These are phyloP conservation scores for Tetrapisispora taiwanensis DNA, from an alignment of 805 yeast species.

Conservation along the genomic window DNA sequence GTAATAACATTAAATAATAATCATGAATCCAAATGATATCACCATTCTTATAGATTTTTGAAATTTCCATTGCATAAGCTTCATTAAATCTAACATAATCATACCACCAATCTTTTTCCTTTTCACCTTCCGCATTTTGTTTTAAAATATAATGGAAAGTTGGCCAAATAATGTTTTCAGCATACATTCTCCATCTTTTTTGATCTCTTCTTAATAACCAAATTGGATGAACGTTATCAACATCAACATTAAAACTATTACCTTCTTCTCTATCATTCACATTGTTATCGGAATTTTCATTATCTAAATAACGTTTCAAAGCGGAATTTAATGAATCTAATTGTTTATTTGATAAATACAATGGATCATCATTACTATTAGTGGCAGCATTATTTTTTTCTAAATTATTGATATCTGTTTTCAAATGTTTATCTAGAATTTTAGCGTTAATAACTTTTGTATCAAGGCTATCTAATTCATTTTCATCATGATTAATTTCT, in stretches of 20 bases:
- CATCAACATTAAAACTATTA: slow-evolving; percentile 35
- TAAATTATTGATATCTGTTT: background rate
- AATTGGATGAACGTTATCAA: slow-evolving; percentile 58
- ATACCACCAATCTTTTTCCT: slow-evolving; percentile 70
- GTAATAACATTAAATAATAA: slow-evolving; percentile 70
- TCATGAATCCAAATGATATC: slow-evolving; percentile 92
- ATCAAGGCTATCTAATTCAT: background rate
- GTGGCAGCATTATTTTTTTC: background rate
- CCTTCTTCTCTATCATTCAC: background rate
- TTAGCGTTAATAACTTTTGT: slow-evolving; percentile 4
- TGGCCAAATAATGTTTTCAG: slow-evolving; percentile 90
- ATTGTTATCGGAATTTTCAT: slow-evolving; percentile 18
- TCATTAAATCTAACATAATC: slow-evolving; percentile 87
- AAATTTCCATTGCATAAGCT: slow-evolving; percentile 73
- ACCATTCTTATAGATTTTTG: slow-evolving; percentile 69
- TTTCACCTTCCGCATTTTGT: slow-evolving; percentile 49
- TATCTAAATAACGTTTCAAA: slow-evolving; percentile 35
- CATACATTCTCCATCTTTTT: slow-evolving; percentile 76
- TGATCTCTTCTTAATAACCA: slow-evolving; percentile 80
- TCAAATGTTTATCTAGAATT: background rate
- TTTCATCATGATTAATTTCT: background rate
- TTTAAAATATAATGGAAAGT: slow-evolving; percentile 86
- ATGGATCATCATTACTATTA: slow-evolving; percentile 42
- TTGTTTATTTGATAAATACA: slow-evolving; percentile 47
- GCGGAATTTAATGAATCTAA: slow-evolving; percentile 30